Evolutionary conservation across 2,329 filamentous ascomycete genomes (phyloP), one percentile per base, ranked within the genome.

Genomic region (Teratosphaeria nubilosa): DNA sequence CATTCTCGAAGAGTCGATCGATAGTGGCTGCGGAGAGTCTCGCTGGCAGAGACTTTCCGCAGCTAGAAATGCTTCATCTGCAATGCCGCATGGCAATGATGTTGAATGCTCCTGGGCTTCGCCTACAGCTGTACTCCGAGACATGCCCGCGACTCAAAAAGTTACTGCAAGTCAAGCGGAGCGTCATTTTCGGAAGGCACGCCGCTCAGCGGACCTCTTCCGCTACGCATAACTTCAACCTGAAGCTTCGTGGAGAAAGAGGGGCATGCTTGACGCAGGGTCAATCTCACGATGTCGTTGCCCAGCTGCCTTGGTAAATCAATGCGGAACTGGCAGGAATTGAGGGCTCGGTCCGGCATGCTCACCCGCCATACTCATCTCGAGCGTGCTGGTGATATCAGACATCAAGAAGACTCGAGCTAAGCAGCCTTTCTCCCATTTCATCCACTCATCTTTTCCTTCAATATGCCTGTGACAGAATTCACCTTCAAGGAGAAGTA

Each of bases 401-500:
- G 27, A 51, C 27, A 53, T 30, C 25, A 7, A 53, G 14, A 9
- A 53, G n/a, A 13, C 51, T 27, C 51, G 30, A 32, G 51, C 7
- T 53, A 30, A 30, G 51, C 51, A 13, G 31, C 5, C 11, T 20
- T 16, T 16, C 32, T 11, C 13, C 7, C 13, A 32, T 16, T 16
- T 14, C 20, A 31, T 52, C 10, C 41, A 27, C n/a, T 5, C 2
- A 32, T 3, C 1, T 3, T 30, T 11, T 25, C 34, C 6, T n/a
- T 25, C 70, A 74, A 62, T 50, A 88, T 88, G 85, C 85, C 85
- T 63, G 78, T 80, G 68, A 86, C 84, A 32, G 73, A 81, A 16
- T 87, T 88, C 75, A 77, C 72, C 53, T 78, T 81, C 59, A 77
- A 80, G 45, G 85, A 88, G 70, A 85, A 82, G 64, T 94, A 94